These are phyloP conservation scores for Neurospora sp. DNA, from an alignment of 2,329 filamentous ascomycete genomes.

Conservation along the genomic window DNA sequence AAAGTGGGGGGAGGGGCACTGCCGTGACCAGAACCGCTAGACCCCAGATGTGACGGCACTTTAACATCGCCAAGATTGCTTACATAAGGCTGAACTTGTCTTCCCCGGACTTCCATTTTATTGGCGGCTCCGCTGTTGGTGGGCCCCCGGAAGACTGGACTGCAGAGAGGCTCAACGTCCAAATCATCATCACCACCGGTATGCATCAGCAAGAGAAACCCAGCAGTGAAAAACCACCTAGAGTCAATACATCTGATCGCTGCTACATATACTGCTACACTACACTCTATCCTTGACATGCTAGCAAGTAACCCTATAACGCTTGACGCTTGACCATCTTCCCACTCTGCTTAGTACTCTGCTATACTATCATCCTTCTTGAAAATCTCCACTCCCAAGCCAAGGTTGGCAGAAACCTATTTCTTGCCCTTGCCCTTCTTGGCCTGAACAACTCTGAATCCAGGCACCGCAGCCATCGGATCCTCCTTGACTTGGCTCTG, in stretches of 20 bases:
- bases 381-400: neutral
- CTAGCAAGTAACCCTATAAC: neutral
- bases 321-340: neutral
- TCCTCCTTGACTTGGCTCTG: conserved; percentile 27
- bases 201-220: neutral
- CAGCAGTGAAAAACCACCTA: neutral
- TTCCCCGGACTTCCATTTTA: neutral
- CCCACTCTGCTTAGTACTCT: neutral
- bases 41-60: neutral
- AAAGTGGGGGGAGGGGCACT: conserved; percentile 4
- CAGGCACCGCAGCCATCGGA: conserved; percentile 25
- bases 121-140: neutral
- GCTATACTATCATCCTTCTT: neutral
- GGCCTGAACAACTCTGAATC: conserved; percentile 81
- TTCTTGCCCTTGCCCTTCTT: conserved; percentile 87
- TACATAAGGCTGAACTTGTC: conserved; percentile 1
- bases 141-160: neutral
- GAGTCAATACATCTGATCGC: neutral
- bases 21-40: neutral
- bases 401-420: conserved; percentile 25
- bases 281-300: neutral
- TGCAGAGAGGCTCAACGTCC: neutral
- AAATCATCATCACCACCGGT: neutral
- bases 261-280: neutral
- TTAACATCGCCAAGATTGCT: neutral